Conservation (phyloP, 1,284 basidiomycete species). For the Sanghuangporus baumii region DNA sequence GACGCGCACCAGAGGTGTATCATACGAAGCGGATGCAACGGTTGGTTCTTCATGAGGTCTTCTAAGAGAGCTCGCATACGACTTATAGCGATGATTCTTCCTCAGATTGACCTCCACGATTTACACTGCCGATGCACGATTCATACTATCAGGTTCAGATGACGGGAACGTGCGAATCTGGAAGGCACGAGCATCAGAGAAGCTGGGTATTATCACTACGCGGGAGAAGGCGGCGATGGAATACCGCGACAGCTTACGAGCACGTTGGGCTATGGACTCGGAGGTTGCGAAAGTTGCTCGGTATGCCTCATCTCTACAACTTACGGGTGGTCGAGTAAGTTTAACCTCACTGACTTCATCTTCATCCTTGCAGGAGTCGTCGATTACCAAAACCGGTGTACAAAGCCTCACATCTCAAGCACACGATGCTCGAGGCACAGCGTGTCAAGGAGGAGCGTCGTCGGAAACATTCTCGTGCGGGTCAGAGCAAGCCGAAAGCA, state of each 20-base stretch:
- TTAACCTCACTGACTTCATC: neutral
- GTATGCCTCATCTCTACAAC: conserved; percentile 35
- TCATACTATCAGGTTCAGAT: conserved; percentile 91
- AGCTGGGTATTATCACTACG: conserved; percentile 87
- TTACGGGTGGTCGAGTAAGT: neutral
- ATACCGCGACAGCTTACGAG: conserved; percentile 84
- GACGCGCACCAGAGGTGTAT: conserved; percentile 85
- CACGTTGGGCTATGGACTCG: conserved; percentile 83
- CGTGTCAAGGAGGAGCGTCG: conserved; percentile 93
- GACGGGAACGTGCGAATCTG: conserved; percentile 97
- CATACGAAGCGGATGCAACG: conserved; percentile 99
- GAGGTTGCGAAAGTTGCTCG: conserved; percentile 82
- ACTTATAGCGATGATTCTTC: neutral
- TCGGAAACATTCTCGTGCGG: conserved; percentile 80
- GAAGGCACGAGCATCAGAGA: conserved; percentile 93
- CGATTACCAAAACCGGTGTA: conserved; percentile 90
- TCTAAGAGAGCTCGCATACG: neutral
- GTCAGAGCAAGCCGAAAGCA: conserved; percentile 85
- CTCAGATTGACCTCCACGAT: conserved; percentile 63
- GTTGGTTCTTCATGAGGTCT: conserved; percentile 31
- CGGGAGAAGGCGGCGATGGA: conserved; percentile 91
- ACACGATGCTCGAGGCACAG: conserved; percentile 87
- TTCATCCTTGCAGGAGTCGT: conserved; percentile 49
- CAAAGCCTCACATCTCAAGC: conserved; percentile 83
- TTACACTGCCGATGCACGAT: conserved; percentile 89